Evolutionary conservation across 2,329 filamentous ascomycete genomes (phyloP), one percentile per base, ranked within the genome.

Genomic region (Trichophyton verrucosum): DNA sequence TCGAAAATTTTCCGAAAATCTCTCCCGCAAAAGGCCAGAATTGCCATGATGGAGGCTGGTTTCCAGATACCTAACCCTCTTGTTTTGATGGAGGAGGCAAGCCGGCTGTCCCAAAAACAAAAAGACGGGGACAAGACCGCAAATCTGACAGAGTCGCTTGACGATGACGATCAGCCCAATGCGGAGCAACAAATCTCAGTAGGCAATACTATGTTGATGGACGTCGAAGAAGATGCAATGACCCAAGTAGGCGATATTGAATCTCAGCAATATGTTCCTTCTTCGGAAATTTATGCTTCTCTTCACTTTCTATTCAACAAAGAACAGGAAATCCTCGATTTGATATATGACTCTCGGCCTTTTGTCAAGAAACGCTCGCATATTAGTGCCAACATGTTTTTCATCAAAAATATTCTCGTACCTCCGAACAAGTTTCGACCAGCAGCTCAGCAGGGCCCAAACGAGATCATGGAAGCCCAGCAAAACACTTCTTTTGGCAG

Each of bases 1-100:
- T 87, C 91, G 70, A 99, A 97, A 74, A 91, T 99, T 60, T 99
- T 97, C 73, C 86, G 92, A 71, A 94, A 88, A 70, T 79, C 87
- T 1, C 76, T 96, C 61, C 82, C 81, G 55, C 75, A 81, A 55
- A 95, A 95, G 72, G 85, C 94, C 40, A 84, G 85, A 71, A 81
- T 84, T 47, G 85, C 86, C 64, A 95, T 95, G 87, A 81, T 85
- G 2, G 84, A 88, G 66, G 74, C 74, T 56, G 81, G 84, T 60
- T 82, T 91, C 70, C 86, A 85, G 67, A 78, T 83, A 40, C 80
- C 81, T 58, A 89, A 94, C 70, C 86, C 88, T 2, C 78, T 95
- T 67, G 74, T 88, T 11, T 77, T 86, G 62, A 75, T 84, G 55
- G 73, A 78, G 42, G 77, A 73, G 70, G 78, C 69, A 73, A 76